A percentile compares a stretch with the other conserved stretches of the same genome.
Evolutionary conservation across 108 stramenopile genomes (phyloP).

Genomic region (Cyclostephanos invisitatus): DNA sequence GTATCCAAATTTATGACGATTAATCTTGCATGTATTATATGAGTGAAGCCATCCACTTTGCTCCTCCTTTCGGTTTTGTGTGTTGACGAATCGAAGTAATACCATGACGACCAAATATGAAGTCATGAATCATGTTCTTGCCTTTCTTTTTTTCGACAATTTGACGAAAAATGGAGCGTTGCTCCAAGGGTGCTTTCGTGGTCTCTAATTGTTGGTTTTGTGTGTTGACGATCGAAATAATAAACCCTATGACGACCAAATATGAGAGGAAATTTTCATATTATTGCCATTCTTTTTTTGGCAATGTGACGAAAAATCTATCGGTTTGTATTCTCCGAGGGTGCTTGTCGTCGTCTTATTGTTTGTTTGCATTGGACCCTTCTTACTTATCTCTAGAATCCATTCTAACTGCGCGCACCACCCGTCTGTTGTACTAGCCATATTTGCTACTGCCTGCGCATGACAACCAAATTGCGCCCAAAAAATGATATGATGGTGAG

Average conservation of each 20-base stretch:
- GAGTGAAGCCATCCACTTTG: slow-evolving; percentile 16
- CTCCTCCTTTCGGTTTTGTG: no score
- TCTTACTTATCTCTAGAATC: not conserved
- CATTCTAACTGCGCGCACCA: not conserved
- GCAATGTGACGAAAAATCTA: slow-evolving; percentile 11
- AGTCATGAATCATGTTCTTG: no score
- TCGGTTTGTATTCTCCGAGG: slow-evolving; percentile 52
- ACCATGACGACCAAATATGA: no score
- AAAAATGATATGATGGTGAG: not conserved
- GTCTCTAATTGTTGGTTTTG: no score
- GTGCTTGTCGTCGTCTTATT: not conserved
- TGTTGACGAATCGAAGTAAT: no score
- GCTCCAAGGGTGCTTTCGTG: no score
- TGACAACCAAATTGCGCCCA: not conserved
- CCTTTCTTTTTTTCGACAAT: not conserved
- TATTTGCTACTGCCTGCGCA: not conserved
- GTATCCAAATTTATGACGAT: slow-evolving; percentile 43
- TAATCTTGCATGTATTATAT: slow-evolving; percentile 48
- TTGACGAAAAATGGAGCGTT: no score
- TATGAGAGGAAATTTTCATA: slow-evolving; percentile 16
- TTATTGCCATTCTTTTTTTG: not conserved
- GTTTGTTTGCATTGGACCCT: not conserved
- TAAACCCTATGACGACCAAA: slow-evolving; percentile 23
- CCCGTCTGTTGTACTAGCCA: no score
- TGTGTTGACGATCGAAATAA: not conserved